Percentiles rank a stretch among this genome's conserved stretches.
phyloP scores from a whole-genome alignment of 1,139 yeast species.

The Candida sp. region DNA sequence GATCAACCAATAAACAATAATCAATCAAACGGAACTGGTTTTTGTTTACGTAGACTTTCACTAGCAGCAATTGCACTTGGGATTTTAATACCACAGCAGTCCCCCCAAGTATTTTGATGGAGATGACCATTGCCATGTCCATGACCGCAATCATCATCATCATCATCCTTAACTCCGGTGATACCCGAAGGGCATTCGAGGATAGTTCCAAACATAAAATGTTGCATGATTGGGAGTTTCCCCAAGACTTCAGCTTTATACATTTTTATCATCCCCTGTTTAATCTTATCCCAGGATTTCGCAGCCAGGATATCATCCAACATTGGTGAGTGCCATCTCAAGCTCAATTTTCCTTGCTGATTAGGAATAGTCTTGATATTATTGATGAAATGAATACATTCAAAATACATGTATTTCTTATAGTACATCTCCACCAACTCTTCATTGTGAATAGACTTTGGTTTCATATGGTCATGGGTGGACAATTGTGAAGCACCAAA shows the following conservation, averaged over 20 bases:
- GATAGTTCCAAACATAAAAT: conserved; percentile 76
- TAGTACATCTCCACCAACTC: conserved; percentile 82
- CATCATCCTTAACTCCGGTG: conserved; percentile 26
- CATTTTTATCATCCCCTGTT: conserved; percentile 96
- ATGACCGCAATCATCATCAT: conserved; percentile 32
- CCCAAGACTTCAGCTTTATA: conserved; percentile 87
- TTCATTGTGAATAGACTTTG: conserved; percentile 79
- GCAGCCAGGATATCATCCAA: conserved; percentile 95
- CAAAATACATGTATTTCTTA: conserved; percentile 77
- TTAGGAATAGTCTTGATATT: conserved; percentile 70
- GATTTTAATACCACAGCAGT: conserved; percentile 94
- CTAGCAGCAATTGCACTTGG: conserved; percentile 96
- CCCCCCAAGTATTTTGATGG: conserved; percentile 77
- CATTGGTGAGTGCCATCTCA: conserved; percentile 98
- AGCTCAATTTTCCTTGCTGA: conserved; percentile 38
- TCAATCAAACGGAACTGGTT: conserved; percentile 73
- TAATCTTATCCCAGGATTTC: conserved; percentile 84
- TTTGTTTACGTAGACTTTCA: conserved; percentile 40
- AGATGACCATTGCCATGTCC: conserved; percentile 37
- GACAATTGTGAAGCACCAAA: conserved; percentile 87
- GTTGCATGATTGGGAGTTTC: conserved; percentile 92
- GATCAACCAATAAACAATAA: too few species aligned
- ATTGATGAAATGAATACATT: conserved; percentile 82
- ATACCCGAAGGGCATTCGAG: conserved; percentile 71
- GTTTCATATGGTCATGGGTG: conserved; percentile 76